Base-by-base conservation (phyloP, 768 basidiomycete species). In the Agrocybe praecox region DNA sequence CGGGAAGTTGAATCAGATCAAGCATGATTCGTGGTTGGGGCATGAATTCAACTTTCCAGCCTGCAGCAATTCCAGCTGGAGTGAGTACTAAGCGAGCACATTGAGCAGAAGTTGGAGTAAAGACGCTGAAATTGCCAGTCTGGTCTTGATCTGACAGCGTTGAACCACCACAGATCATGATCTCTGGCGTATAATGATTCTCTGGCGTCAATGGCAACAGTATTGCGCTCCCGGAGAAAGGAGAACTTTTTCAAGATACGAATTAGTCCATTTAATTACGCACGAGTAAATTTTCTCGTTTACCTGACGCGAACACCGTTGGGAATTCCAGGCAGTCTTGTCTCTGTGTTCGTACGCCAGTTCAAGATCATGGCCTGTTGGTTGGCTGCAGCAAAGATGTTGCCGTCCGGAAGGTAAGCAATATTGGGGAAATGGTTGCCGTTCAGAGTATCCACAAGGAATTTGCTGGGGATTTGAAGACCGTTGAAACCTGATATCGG, bases 221-320 rank as follows among this genome's bases (percentile, higher is more conserved):
- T 7, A 26, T 26, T 1, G 46, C 46, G 15, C 46, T 26, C 18
- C 11, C 46, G 7, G 46, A 47, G 46, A 47, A 47, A 3, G 46
- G 46, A 15, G 46, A 47, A 24, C 46, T 47, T 22, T 22, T 47
- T 45, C 10, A 19, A 15, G 22, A 15, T 1, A 10, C 15, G 11
- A 10, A 47, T 47, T 1, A 47, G 46, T n/a, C 26, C 26, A 23
- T 10, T 23, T 21, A 19, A 34, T 2, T 46, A 6, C 19, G 12
- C 21, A 23, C 45, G 14, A 46, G 19, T n/a, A 2, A 18, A 17
- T 46, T 12, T 17, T 46, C 19, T 2, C 33, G 7, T 40, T n/a
- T 22, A 47, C 46, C 46, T 47, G 23, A 47, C 46, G n/a, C 46
- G 46, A 24, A 47, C 46, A 22, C 46, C 46, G 46, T 47, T 47